Conservation (phyloP, 1,284 basidiomycete species). For the Phaffia rhodozyma region DNA sequence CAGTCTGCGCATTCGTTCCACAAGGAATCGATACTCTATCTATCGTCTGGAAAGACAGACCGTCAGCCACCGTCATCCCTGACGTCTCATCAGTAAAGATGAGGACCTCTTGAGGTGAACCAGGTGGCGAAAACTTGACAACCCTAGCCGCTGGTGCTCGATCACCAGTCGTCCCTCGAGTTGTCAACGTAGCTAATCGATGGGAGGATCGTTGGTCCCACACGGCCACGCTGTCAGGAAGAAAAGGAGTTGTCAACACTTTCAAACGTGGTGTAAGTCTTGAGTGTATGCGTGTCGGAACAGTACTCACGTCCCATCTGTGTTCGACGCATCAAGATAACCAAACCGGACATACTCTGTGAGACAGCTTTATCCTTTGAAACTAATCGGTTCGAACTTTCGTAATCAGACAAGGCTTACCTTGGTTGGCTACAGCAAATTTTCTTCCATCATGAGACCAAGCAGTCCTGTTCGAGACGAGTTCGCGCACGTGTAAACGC, state of each 20-base stretch:
- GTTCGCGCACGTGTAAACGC: conserved; percentile 34
- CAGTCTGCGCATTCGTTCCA: too few relatives aligned
- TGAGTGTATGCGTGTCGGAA: background rate
- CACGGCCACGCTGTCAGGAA: conserved; percentile 58
- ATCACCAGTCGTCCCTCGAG: background rate
- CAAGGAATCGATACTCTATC: background rate
- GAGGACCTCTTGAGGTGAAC: background rate
- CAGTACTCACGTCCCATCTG: background rate
- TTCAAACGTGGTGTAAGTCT: background rate
- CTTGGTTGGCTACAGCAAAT: conserved; percentile 71
- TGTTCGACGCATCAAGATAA: too few relatives aligned
- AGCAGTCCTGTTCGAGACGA: conserved; percentile 59
- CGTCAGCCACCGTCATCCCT: background rate
- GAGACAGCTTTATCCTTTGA: too few relatives aligned
- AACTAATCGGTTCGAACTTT: background rate
- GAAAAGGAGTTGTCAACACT: background rate
- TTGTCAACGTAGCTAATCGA: conserved; percentile 23
- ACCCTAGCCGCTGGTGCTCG: background rate
- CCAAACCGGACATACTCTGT: background rate
- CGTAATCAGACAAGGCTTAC: conserved; percentile 16
- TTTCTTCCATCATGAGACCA: conserved; percentile 67
- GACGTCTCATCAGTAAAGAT: conserved; percentile 10
- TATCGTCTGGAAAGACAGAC: background rate
- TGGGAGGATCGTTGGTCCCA: conserved; percentile 34
- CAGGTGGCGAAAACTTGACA: conserved; percentile 12